phyloP scores from a whole-genome alignment of 352 stramenopile species.

The Phytophthora foliorum region DNA sequence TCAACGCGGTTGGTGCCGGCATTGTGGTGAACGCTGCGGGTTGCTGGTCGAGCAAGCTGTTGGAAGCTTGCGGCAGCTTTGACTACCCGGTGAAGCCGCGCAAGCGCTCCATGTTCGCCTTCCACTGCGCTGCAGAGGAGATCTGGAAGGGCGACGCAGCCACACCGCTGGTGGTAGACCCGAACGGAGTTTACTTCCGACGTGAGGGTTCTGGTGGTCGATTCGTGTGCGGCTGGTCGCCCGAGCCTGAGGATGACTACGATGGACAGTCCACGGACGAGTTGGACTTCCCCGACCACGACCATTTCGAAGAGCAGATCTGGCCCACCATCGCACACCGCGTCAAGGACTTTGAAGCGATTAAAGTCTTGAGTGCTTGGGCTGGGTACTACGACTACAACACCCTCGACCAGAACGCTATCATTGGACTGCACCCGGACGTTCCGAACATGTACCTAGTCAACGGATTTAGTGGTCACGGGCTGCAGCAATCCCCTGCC shows the following conservation, averaged over 20 bases:
- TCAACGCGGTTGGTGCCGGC: slow-evolving; percentile 48
- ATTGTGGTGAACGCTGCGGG: slow-evolving; percentile 86
- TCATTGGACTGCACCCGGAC: slow-evolving; percentile 83
- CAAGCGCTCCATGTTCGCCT: slow-evolving; percentile 86
- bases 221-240: slow-evolving; percentile 81
- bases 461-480: slow-evolving; percentile 89
- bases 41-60: slow-evolving; percentile 73
- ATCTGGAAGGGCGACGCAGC: slow-evolving; percentile 75
- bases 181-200: slow-evolving; percentile 84
- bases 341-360: slow-evolving; percentile 80
- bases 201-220: slow-evolving; percentile 74
- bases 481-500: slow-evolving; percentile 83
- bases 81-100: slow-evolving; percentile 83
- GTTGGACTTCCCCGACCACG: slow-evolving; percentile 71
- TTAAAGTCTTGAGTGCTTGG: slow-evolving; percentile 85
- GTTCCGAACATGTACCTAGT: slow-evolving; percentile 86
- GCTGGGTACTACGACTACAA: slow-evolving; percentile 92
- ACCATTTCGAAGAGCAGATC: slow-evolving; percentile 80
- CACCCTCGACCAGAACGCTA: slow-evolving; percentile 90
- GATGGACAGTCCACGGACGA: slow-evolving; percentile 75
- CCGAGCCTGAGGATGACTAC: slow-evolving; percentile 62
- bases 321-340: slow-evolving; percentile 85
- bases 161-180: slow-evolving; percentile 80
- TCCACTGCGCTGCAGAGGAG: slow-evolving; percentile 78
- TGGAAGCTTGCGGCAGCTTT: slow-evolving; percentile 71